Evolutionary conservation across 805 yeast species (phyloP).

Genomic region (Candida corydali): DNA sequence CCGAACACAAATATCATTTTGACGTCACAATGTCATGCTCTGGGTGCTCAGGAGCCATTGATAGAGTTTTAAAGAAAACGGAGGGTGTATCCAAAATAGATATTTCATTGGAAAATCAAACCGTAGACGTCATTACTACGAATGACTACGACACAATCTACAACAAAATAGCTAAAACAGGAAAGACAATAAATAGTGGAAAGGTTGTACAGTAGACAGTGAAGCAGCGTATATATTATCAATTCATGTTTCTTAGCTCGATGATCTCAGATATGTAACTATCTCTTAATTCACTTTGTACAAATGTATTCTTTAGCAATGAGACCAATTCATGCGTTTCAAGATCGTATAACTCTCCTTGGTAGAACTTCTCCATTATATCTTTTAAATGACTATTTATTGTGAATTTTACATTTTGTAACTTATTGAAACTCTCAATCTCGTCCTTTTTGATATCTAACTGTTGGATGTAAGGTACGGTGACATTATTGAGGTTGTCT

Average conservation of each 20-base stretch:
- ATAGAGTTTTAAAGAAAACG: slow-evolving; percentile 64
- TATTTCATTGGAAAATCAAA: slow-evolving; percentile 74
- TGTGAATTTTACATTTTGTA: slow-evolving; percentile 28
- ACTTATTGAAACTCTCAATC: slow-evolving; percentile 22
- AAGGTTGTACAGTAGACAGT: slow-evolving; percentile 41
- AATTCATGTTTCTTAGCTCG: slow-evolving; percentile 32
- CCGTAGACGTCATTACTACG: slow-evolving; percentile 70
- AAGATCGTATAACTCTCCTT: slow-evolving; percentile 48
- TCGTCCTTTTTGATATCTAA: slow-evolving; percentile 15
- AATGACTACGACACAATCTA: slow-evolving; percentile 71
- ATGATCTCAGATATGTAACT: slow-evolving; percentile 43
- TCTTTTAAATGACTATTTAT: slow-evolving; percentile 38
- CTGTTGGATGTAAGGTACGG: slow-evolving; percentile 16
- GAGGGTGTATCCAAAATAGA: slow-evolving; percentile 73
- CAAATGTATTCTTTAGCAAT: slow-evolving; percentile 41
- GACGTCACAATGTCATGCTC: slow-evolving; percentile 84
- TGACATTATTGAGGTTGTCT: slow-evolving; percentile 18
- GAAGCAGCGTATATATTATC: not conserved
- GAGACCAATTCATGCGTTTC: slow-evolving; percentile 43
- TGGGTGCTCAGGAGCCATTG: slow-evolving; percentile 85
- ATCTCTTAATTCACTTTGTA: slow-evolving; percentile 43
- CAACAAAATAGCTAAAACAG: slow-evolving; percentile 81
- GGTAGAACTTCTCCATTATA: slow-evolving; percentile 47
- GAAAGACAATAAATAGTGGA: slow-evolving; percentile 76
- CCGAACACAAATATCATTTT: slow-evolving; percentile 63